Conservation (phyloP, 768 basidiomycete genomes). For the Russula abietina region DNA sequence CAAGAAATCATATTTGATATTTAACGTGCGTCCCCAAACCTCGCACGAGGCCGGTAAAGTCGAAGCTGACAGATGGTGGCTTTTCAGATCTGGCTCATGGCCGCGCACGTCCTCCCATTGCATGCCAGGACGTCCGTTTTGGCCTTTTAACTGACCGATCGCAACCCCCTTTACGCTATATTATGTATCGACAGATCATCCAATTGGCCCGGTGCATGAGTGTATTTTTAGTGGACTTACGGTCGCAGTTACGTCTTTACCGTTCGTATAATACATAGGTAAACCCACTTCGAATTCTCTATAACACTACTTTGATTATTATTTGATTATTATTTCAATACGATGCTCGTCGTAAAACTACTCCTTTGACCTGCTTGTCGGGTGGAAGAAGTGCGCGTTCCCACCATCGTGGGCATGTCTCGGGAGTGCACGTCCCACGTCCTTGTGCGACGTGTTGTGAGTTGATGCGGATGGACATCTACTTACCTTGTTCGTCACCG, state of each 20-base stretch:
- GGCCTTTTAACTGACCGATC: slow-evolving; percentile 22
- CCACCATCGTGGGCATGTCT: background rate
- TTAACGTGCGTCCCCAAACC: slow-evolving; percentile 26
- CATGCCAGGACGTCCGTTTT: slow-evolving; percentile 24
- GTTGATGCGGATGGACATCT: background rate
- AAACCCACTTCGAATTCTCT: slow-evolving; percentile 16
- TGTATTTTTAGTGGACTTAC: slow-evolving; percentile 24
- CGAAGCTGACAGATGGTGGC: slow-evolving; percentile 16
- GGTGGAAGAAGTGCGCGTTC: background rate
- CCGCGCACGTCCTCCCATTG: slow-evolving; percentile 21
- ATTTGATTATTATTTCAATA: slow-evolving; percentile 9
- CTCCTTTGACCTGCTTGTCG: background rate
- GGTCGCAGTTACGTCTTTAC: slow-evolving; percentile 16
- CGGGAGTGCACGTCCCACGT: background rate
- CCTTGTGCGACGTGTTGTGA: background rate
- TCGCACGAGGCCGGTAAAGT: slow-evolving; percentile 5
- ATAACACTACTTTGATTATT: slow-evolving; percentile 6
- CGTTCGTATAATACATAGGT: slow-evolving; percentile 22
- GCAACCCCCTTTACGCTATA: slow-evolving; percentile 16
- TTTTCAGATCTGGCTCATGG: slow-evolving; percentile 24
- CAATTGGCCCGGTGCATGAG: slow-evolving; percentile 13
- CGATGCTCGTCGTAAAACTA: slow-evolving; percentile 14
- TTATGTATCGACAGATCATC: slow-evolving; percentile 19
- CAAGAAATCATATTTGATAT: slow-evolving; percentile 25
- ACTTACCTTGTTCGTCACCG: slow-evolving; percentile 1